A percentile compares a stretch with the other conserved stretches of the same genome.
Evolutionary conservation across 2,329 filamentous ascomycete species (phyloP).

Genomic region (Acrocalymma vagum): DNA sequence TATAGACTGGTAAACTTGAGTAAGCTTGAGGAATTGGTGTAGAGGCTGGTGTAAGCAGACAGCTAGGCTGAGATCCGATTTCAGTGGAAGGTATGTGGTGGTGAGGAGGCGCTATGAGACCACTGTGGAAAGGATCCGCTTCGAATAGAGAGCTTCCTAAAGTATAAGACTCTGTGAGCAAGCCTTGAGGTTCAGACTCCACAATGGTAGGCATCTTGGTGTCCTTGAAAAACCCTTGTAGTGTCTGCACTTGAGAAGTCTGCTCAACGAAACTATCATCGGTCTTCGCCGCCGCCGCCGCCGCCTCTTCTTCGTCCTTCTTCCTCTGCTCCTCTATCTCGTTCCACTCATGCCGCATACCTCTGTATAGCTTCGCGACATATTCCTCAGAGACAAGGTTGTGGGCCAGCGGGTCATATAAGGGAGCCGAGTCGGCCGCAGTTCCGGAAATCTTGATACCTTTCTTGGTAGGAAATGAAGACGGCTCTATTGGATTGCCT

Average conservation of each 20-base stretch:
- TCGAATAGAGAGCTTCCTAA: too few relatives aligned
- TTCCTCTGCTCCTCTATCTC: conserved; percentile 9
- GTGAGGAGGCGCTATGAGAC: too few relatives aligned
- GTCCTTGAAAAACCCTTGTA: too few relatives aligned
- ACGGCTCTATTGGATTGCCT: conserved; percentile 28
- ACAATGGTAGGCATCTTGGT: too few relatives aligned
- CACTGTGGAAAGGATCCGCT: too few relatives aligned
- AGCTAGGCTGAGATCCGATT: too few relatives aligned
- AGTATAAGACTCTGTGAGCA: too few relatives aligned
- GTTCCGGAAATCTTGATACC: conserved; percentile 25
- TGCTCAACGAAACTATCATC: neutral
- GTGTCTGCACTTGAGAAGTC: too few relatives aligned
- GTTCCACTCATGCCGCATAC: conserved; percentile 12
- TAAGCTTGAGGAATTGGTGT: too few relatives aligned
- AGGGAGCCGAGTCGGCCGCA: conserved; percentile 12
- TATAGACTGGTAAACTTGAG: conserved; percentile 14
- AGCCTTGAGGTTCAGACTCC: too few relatives aligned
- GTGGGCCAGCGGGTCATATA: conserved; percentile 6
- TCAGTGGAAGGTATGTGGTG: too few relatives aligned
- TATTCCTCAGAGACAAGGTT: conserved; percentile 13
- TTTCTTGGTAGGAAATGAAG: conserved; percentile 26
- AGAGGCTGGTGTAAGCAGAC: too few relatives aligned
- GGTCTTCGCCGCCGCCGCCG: conserved; percentile 3
- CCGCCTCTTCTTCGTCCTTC: neutral
- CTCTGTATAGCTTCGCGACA: conserved; percentile 20